Percentiles rank a stretch among this genome's conserved stretches.
Conservation (phyloP, 768 basidiomycete species). For the Phanerochaete sordida region DNA sequence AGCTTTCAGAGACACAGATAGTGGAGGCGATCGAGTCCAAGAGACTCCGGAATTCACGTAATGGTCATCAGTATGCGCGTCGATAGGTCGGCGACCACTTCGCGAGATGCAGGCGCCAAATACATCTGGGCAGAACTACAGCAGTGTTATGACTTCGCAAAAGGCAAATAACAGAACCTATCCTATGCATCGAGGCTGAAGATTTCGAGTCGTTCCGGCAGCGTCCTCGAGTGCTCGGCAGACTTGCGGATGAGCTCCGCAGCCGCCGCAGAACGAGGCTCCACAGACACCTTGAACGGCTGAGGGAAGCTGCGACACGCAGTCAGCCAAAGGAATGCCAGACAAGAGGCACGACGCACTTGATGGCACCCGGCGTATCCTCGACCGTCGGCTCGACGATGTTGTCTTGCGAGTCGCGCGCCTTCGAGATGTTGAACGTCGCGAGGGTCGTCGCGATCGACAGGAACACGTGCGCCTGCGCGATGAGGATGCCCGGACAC, state of each 20-base stretch:
- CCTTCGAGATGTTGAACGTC: constrained; percentile 26
- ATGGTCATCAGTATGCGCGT: too few species aligned
- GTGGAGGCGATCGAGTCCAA: too few species aligned
- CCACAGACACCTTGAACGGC: neutral
- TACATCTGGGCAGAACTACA: too few species aligned
- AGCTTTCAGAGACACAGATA: too few species aligned
- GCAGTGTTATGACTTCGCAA: too few species aligned
- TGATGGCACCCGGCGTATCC: neutral
- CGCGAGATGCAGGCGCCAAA: too few species aligned
- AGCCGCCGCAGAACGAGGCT: neutral
- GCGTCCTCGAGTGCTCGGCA: neutral
- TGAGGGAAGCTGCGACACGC: neutral
- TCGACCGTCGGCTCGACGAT: neutral
- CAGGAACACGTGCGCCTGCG: constrained; percentile 17
- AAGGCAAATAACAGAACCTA: too few species aligned
- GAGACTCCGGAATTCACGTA: too few species aligned
- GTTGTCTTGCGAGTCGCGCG: constrained; percentile 2
- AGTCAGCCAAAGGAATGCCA: neutral
- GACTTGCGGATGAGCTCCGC: neutral
- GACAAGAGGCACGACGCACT: neutral
- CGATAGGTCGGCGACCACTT: too few species aligned
- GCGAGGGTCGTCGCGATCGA: constrained; percentile 9
- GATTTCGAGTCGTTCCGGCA: neutral
- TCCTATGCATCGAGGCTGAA: neutral
- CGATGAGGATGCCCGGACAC: constrained; percentile 21